Base-by-base conservation (phyloP, 805 yeast species). In the Candida ficus region DNA sequence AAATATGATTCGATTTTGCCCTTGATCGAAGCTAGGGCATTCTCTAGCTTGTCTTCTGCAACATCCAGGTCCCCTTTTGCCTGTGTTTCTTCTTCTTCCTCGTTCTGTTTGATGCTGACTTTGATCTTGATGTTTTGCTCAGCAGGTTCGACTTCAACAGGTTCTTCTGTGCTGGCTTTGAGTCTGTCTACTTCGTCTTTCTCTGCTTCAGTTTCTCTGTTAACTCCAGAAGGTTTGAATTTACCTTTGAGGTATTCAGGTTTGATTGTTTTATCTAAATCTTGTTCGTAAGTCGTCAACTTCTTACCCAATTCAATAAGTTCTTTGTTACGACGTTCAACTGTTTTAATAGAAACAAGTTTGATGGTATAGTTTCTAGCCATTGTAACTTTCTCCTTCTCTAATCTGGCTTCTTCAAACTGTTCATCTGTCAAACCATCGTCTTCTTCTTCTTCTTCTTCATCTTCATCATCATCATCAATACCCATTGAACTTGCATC, bases 1-100 rank as follows among this genome's bases (percentile, higher is more conserved):
- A 78, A 57, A 35, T 73, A 61, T 4, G 54, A 56, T n/a, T 61
- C 64, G 17, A 76, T 59, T 43, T 67, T 68, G 1, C 50, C 48
- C 25, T 61, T 60, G 19, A 75, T 47, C 8, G 49, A 23, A 0
- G 43, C 52, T 20, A 64, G 43, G 4, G 55, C 27, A 2, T 26
- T 8, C 2, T 40, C 43, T 4, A 61, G 38, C 23, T 46, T 31
- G 3, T 37, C 49, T 10, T 39, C 34, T 7, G 35, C 14, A 7
- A 33, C 39, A 26, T 29, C 33, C 10, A 37, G 41, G 18, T 29
- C 39, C 4, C 16, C 9, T 17, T 35, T 46, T 10, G 29, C 30
- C 21, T 38, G 25, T 17, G 32, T 30, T 20, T 50, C 52, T 32
- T 44, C 29, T 7, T 27, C 30, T 16, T 28, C 30, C 11, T 41